A percentile compares a stretch with the other conserved stretches of the same genome.
These are phyloP conservation scores for Coniochaeta hoffmannii DNA, from an alignment of 2,329 filamentous ascomycete species.

Conservation along the genomic window DNA sequence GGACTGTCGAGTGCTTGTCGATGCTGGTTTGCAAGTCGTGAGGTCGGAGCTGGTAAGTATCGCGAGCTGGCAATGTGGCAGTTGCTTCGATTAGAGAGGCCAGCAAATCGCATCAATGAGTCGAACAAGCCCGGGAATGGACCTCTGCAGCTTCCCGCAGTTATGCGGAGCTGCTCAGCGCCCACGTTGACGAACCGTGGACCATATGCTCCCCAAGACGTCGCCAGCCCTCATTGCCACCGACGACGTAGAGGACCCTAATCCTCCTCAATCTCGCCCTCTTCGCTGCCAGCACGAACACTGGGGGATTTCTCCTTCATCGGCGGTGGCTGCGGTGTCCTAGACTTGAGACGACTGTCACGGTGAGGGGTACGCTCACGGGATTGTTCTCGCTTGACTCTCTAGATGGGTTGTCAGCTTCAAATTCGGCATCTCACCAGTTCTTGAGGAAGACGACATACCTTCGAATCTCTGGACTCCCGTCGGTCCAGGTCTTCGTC, in stretches of 20 bases:
- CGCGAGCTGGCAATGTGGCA: neutral
- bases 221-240: too few relatives aligned
- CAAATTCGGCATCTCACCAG: neutral
- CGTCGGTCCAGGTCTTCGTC: conserved; percentile 56
- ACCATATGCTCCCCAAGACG: too few relatives aligned
- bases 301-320: conserved; percentile 35
- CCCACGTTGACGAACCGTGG: too few relatives aligned
- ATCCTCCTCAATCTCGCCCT: conserved; percentile 94
- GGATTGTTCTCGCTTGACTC: conserved; percentile 49
- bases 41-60: neutral
- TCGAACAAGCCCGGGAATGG: conserved; percentile 1
- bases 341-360: conserved; percentile 49
- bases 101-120: neutral
- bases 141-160: too few relatives aligned
- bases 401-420: conserved; percentile 33
- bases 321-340: conserved; percentile 32
- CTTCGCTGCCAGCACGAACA: conserved; percentile 83
- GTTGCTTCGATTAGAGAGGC: neutral
- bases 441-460: conserved; percentile 22
- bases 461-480: conserved; percentile 62
- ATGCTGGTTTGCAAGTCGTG: neutral
- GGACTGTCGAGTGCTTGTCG: neutral
- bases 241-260: conserved; percentile 22
- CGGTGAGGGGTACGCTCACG: conserved; percentile 55
- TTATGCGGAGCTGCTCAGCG: too few relatives aligned